These are phyloP conservation scores for Talaromyces piceae DNA, from an alignment of 2,329 filamentous ascomycete species.

Conservation along the genomic window DNA sequence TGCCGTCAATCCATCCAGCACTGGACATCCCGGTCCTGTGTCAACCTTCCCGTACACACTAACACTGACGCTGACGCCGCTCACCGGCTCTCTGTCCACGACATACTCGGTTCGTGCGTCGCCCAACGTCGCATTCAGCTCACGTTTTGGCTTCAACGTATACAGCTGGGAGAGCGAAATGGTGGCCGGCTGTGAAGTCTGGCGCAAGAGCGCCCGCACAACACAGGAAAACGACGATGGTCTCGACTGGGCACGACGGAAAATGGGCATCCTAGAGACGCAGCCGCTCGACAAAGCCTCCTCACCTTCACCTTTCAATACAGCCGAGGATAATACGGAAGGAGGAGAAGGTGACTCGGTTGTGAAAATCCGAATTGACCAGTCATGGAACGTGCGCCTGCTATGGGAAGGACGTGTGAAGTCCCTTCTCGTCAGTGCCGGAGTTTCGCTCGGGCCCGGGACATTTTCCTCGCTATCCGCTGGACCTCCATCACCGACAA, in stretches of 20 bases:
- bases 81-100: constrained; percentile 88
- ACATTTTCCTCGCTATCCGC: constrained; percentile 26
- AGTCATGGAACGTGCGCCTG: constrained; percentile 76
- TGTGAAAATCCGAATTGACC: constrained; percentile 81
- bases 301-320: background rate
- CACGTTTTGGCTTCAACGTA: constrained; percentile 92
- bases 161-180: constrained; percentile 97
- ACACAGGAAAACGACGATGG: constrained; percentile 31
- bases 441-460: constrained; percentile 66
- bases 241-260: constrained; percentile 35
- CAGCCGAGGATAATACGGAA: background rate
- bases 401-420: constrained; percentile 92
- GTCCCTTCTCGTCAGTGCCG: constrained; percentile 84
- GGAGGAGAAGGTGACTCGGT: constrained; percentile 59
- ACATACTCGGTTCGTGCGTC: constrained; percentile 89
- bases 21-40: constrained; percentile 26
- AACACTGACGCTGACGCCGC: constrained; percentile 83
- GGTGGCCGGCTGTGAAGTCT: constrained; percentile 85
- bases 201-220: constrained; percentile 52
- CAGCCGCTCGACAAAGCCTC: constrained; percentile 9
- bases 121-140: constrained; percentile 73
- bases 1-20: constrained; percentile 32
- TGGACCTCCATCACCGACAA: constrained; percentile 17
- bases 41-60: constrained; percentile 87
- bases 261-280: constrained; percentile 21